These are phyloP conservation scores for Irpex sp. DNA, from an alignment of 1,284 basidiomycete species.

Conservation along the genomic window DNA sequence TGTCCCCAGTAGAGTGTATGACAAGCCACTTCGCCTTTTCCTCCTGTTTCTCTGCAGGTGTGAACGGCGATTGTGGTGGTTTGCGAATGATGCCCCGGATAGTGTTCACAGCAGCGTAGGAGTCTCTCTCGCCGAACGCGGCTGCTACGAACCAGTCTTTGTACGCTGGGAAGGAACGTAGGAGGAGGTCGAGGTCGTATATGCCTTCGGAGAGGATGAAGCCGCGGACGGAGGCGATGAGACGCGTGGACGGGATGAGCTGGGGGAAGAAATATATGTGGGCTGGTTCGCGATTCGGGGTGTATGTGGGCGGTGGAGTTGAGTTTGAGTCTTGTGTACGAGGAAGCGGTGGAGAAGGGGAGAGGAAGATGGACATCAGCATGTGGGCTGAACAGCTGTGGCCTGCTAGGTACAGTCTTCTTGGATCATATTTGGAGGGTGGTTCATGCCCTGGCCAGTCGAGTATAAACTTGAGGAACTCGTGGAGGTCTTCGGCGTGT, in stretches of 20 bases:
- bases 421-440: slow-evolving; percentile 33
- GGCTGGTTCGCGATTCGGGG: not conserved
- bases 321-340: too few relatives aligned
- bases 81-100: slow-evolving; percentile 14
- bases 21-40: slow-evolving; percentile 51
- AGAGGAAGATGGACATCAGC: slow-evolving; percentile 62
- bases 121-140: slow-evolving; percentile 46
- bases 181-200: slow-evolving; percentile 63
- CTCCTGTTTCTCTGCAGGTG: slow-evolving; percentile 24
- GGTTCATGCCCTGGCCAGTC: slow-evolving; percentile 31
- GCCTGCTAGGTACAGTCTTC: slow-evolving; percentile 54
- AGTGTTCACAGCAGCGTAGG: slow-evolving; percentile 47
- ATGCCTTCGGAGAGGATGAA: slow-evolving; percentile 68
- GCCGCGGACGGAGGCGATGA: slow-evolving; percentile 46
- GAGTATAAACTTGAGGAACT: slow-evolving; percentile 52
- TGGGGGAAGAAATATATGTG: slow-evolving; percentile 10
- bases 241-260: slow-evolving; percentile 33
- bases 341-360: slow-evolving; percentile 34
- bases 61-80: too few relatives aligned
- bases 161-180: slow-evolving; percentile 58
- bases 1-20: slow-evolving; percentile 66
- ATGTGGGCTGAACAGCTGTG: slow-evolving; percentile 81
- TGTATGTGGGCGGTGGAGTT: not conserved
- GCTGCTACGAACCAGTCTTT: slow-evolving; percentile 58
- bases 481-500: slow-evolving; percentile 62